Base-by-base conservation (phyloP, 1,139 yeast species). In the Zygoascus meyerae region DNA sequence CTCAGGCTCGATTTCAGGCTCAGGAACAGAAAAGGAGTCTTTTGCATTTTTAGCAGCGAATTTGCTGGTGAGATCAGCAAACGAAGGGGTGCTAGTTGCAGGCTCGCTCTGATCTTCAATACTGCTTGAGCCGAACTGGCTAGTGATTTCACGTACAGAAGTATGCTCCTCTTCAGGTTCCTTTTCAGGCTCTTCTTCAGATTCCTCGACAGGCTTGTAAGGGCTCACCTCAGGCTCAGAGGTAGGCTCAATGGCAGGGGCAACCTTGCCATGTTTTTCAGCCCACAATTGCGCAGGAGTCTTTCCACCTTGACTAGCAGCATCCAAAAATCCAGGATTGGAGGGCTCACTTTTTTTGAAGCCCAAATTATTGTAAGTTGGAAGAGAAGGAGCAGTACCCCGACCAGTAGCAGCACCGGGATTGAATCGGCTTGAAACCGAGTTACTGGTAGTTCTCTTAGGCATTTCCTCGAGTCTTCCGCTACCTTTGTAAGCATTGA, bases 251-350 rank as follows among this genome's bases (percentile, higher is more conserved):
- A 50, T 48, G 41, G 15, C 38, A 11, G 39, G 18, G 5, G 40
- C 31, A 5, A 52, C 46, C 49, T 78, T 75, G 44, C 86, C 92
- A 64, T 83, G 82, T 72, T 81, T 86, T 65, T 86, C 96, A 16
- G 97, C 97, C 97, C 97, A 89, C 34, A 86, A 62, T 67, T 89
- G 97, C 33, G 96, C 96, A 29, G 97, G 97, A 3, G 95, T 85
- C 68, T 86, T 86, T 51, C 95, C 96, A 49, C 76, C 78, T 54
- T 77, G 77, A 44, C 86, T 72, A 51, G 79, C 95, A 64, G 79
- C 84, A 62, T 83, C 77, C 65, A 82, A 78, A 47, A 81, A 77
- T 36, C 90, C 95, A 42, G 85, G 81, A 8, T 31, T 32, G 18
- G 15, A 16, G 11, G 18, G 30, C 21, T 40, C 43, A 36, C 76